phyloP scores from a whole-genome alignment of 1,139 yeast genomes.

The Ogataea hybrid region DNA sequence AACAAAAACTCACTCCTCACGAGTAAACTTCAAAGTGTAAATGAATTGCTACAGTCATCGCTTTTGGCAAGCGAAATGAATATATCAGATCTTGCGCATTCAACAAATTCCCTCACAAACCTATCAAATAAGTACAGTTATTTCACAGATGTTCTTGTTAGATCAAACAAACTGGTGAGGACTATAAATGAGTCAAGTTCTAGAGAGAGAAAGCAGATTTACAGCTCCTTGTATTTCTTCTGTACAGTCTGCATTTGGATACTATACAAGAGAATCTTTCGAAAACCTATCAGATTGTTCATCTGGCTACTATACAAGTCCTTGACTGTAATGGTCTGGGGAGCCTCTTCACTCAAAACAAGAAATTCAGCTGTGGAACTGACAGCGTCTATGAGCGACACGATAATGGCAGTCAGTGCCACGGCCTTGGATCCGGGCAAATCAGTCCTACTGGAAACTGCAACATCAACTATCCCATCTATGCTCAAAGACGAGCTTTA shows the following conservation, averaged over 20 bases:
- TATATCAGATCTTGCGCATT: conserved; percentile 57
- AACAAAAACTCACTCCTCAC: conserved; percentile 30
- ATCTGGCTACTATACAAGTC: conserved; percentile 58
- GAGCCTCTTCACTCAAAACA: conserved; percentile 11
- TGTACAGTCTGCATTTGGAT: conserved; percentile 59
- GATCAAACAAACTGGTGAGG: conserved; percentile 55
- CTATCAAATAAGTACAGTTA: conserved; percentile 52
- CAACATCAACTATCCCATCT: neutral
- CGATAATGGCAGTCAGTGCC: conserved; percentile 1
- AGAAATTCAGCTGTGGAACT: conserved; percentile 1
- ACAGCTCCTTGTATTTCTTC: conserved; percentile 57
- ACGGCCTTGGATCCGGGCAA: neutral
- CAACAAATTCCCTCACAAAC: conserved; percentile 48
- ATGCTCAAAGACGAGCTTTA: conserved; percentile 30
- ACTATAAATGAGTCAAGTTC: conserved; percentile 68
- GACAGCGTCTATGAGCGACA: conserved; percentile 4
- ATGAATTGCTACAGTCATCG: conserved; percentile 30
- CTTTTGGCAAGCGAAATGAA: conserved; percentile 56
- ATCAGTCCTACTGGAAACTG: neutral
- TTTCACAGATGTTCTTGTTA: conserved; percentile 53
- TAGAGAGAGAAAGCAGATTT: conserved; percentile 58
- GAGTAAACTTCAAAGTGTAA: conserved; percentile 29
- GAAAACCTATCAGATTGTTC: conserved; percentile 52
- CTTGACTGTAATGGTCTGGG: conserved; percentile 38
- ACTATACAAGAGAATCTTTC: conserved; percentile 59